Base-by-base conservation (phyloP, 2,329 filamentous ascomycete genomes). In the Colletotrichum kahawae region DNA sequence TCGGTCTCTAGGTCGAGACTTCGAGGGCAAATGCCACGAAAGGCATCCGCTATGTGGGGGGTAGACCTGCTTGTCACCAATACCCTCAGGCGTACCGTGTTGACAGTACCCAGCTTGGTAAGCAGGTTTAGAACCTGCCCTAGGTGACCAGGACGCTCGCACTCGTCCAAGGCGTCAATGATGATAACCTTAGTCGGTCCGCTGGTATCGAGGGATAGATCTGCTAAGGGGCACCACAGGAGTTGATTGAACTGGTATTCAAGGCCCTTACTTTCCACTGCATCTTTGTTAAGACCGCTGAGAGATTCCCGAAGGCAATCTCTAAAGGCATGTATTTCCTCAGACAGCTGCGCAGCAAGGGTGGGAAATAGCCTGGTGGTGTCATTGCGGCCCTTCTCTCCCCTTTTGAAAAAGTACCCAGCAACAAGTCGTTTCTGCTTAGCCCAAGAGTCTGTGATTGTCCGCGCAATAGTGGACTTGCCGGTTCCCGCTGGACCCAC, bases 311-410 rank as follows among this genome's bases (percentile, higher is more conserved):
- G 13, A 31, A 59, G 54, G 18, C 5, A 29, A 13, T 6, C 4
- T 3, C 77, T 79, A 2, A 87, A 60, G 5, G 70, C 38, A n/a
- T 84, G 82, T 2, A 88, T 77, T 38, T 86, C 80, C 8, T 73
- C 69, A 18, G n/a, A 14, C 5, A 66, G 21, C 14, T 66, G 63
- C 24, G 21, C 34, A 6, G 83, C 82, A 43, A 89, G 78, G 0
- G 86, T 88, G 0, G 85, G 79, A 18, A 89, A 82, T 31, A 43
- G 38, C n/a, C n/a, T n/a, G n/a, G n/a, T n/a, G n/a, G n/a, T n/a
- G n/a, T n/a, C n/a, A n/a, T n/a, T n/a, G n/a, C n/a, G n/a, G n/a
- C n/a, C n/a, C n/a, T n/a, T n/a, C n/a, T n/a, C n/a, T n/a, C n/a
- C n/a, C n/a, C n/a, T n/a, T n/a, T n/a, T n/a, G n/a, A n/a, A n/a